Evolutionary conservation across 129 eudicot species (phyloP), one percentile per base, ranked within the genome.

Genomic region (Artemisia argyi): DNA sequence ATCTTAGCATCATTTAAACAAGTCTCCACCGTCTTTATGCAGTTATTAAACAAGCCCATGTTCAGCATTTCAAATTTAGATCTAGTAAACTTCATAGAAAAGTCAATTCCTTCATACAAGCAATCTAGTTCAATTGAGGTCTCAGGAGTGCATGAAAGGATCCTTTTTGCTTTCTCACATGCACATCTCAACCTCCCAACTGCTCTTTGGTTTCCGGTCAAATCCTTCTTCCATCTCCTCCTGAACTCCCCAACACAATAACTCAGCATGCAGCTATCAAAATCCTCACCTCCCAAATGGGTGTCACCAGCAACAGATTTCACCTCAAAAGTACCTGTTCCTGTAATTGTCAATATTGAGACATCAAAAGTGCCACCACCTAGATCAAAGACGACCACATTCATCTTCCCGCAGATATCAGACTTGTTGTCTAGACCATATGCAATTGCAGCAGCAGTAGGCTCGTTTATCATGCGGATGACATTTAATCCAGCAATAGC

Each of bases 221-320:
- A 16, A 50, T 61, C 77, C 61, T 48, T 72, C 15, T 61, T 61
- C 69, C 61, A 73, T 61, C 0, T 73, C 4, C 51, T 61, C 13
- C 28, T 49, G 8, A 73, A 73, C 11, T 61, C 77, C 3, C 19
- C 1, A 47, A 11, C 69, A 73, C 61, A 61, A 4, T 73, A 61
- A n/a, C 26, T 18, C 19, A 73, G 69, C 77, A 73, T 73, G 1
- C 35, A 6, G 50, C 26, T 73, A 47, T 61, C 77, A 0, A 73
- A 73, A 61, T 73, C 77, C 42, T 49, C 39, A 1, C 70, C 77
- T 73, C 77, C 77, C 39, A 73, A 73, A 61, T 73, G 62, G 16
- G 77, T 30, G 69, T 73, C 77, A 73, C 69, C 69, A 49, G 20
- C 52, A 26, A 73, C 51, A 7, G 70, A 69, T 61, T 73, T 61